Evolutionary conservation across 2,329 filamentous ascomycete genomes (phyloP), one percentile per base, ranked within the genome.

Genomic region (Colletotrichum liaoningense): DNA sequence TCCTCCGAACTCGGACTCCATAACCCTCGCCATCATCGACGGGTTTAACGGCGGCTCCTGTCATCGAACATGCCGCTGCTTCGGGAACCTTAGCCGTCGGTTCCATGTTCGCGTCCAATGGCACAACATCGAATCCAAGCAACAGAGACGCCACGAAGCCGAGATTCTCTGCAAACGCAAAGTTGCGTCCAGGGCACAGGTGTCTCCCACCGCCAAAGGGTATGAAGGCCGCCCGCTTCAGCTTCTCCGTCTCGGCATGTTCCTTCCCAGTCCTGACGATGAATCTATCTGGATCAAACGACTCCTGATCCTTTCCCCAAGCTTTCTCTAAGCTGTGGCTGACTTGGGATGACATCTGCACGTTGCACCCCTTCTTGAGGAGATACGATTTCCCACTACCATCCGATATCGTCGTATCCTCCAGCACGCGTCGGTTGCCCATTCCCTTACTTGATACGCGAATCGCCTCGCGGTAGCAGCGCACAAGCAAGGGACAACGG

Each of bases 191-290:
- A 0, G 82, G 83, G 55, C 86, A 88, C 11, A 88, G 76, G 7
- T 83, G 85, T 62, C 84, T 86, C 14, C 87, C 87, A 3, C 86
- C 83, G 3, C 87, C 87, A 76, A 89, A 89, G 0, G 84, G 80
- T 28, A 86, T 79, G 71, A 87, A 87, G 6, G 81, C 78, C 26
- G 81, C 82, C 14, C 74, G 74, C 33, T 77, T 77, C 38, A 76
- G 52, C 24, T 42, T 74, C n/a, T 72, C 52, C 22, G 72, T 80
- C 4, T 67, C 52, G 1, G 52, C 5, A 5, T 58, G 8, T 19
- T 38, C 57, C 28, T 64, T 49, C 14, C 14, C 22, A 12, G 24
- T 33, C 63, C 49, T 70, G 6, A 59, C 60, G 14, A 83, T 67
- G 65, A 84, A 83, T 2, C 81, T 76, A 4, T 74, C 68, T 0